Base-by-base conservation (phyloP, 805 yeast species). In the Nakazawaea pomicola region DNA sequence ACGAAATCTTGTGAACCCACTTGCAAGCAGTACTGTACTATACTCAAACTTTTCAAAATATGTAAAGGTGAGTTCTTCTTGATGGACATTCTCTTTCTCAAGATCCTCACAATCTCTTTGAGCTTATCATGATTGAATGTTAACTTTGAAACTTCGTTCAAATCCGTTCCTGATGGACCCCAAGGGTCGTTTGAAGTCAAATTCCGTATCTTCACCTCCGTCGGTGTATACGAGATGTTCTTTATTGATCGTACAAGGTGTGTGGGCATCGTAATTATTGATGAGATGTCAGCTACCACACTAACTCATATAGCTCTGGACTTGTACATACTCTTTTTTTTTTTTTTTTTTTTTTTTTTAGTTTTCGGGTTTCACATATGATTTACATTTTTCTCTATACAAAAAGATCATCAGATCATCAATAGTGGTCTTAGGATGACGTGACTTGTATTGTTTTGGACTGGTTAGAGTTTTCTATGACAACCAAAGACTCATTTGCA, bases 121-220 rank as follows among this genome's bases (percentile, higher is more conserved):
- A 73, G 49, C 9, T 69, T 62, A 45, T 59, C 61, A 12, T 62
- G 46, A 36, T 65, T 56, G 41, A 61, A 65, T 0, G 83, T 67
- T 17, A 75, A 53, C 3, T 62, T 57, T 1, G 81, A 67, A 2
- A 79, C 57, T 37, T 76, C 77, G 43, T 70, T 70, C 52, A 79
- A 60, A 44, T 78, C 72, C 5, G 70, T 61, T n/a, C 77, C 73
- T 6, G 74, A 72, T 0, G 82, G 82, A 1, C 83, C 80, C 49
- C 68, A 61, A 1, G 68, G 62, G 44, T 76, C 80, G 43, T 65
- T 67, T 47, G 68, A 72, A 18, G 82, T 77, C 7, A 80, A 77
- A 16, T 62, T 58, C 45, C 57, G 64, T 12, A 68, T 62, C 43
- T 42, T 42, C 28, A 33, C 36, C 35, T 42, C 45, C 2, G 18